Conservation (phyloP, 108 stramenopile species). For the Cylindrotheca closterium region DNA sequence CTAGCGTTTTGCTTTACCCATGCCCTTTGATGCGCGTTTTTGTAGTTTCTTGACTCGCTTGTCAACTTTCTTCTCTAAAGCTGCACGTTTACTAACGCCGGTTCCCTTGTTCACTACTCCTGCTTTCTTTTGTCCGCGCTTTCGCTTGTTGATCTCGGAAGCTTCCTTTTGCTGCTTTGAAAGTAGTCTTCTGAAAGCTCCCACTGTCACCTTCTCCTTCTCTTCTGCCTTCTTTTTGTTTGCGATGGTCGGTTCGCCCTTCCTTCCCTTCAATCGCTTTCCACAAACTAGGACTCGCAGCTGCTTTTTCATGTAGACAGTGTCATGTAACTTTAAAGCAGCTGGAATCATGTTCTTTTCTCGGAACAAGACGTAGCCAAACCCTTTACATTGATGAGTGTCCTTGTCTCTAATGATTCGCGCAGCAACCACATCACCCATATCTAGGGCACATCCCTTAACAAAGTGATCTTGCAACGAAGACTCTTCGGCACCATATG, state of each 20-base stretch:
- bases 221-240: conserved; percentile 6
- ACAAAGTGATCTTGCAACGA: conserved; percentile 62
- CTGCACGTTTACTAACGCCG: conserved; percentile 61
- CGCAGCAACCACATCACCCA: conserved; percentile 53
- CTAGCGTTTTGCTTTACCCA: conserved; percentile 64
- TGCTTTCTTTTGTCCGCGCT: conserved; percentile 58
- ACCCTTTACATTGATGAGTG: conserved; percentile 76
- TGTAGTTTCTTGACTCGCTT: conserved; percentile 72
- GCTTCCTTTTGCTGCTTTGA: conserved; percentile 49
- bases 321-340: conserved; percentile 65
- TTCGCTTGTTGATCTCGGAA: conserved; percentile 14
- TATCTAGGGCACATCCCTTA: conserved; percentile 36
- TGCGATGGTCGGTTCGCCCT: conserved; percentile 14
- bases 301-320: conserved; percentile 60
- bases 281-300: conserved; percentile 78
- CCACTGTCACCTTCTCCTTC: conserved; percentile 16
- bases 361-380: conserved; percentile 73
- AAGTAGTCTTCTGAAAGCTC: conserved; percentile 38
- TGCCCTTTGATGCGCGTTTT: conserved; percentile 68
- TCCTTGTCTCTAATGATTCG: conserved; percentile 81
- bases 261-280: conserved; percentile 65
- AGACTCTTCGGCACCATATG: conserved; percentile 71
- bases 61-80: conserved; percentile 63
- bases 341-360: conserved; percentile 53
- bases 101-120: conserved; percentile 10